Conservation (phyloP, 306 rosid genomes). For the Pyrus betulifolia region DNA sequence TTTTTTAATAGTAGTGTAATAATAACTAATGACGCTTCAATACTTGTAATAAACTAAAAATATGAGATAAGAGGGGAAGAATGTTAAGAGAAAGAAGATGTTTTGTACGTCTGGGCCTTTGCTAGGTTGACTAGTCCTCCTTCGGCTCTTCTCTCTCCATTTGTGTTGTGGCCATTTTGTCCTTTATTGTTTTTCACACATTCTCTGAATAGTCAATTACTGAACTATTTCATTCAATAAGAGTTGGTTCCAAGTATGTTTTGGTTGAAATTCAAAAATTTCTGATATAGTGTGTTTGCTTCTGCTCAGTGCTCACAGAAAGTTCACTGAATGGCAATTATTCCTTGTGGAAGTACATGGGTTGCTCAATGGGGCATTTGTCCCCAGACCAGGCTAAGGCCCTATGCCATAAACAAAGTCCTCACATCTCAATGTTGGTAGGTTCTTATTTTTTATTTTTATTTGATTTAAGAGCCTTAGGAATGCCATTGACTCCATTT, state of each 20-base stretch:
- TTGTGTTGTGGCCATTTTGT: neutral
- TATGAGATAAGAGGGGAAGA: neutral
- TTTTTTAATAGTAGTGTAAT: neutral
- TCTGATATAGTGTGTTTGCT: neutral
- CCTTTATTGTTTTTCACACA: neutral
- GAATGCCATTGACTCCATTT: neutral
- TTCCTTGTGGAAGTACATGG: constrained; percentile 56
- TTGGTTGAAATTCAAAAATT: neutral
- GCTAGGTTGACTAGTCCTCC: neutral
- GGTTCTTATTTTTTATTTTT: neutral
- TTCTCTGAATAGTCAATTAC: neutral
- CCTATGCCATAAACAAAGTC: constrained; percentile 30
- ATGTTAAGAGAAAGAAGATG: neutral
- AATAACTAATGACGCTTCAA: neutral
- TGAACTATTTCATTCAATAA: neutral
- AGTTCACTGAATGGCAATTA: constrained; percentile 56
- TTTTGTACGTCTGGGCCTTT: neutral
- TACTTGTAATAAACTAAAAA: neutral
- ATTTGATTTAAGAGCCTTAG: neutral
- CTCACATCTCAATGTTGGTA: constrained; percentile 47
- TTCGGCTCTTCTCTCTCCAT: neutral
- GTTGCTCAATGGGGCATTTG: constrained; percentile 85
- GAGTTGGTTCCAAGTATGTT: neutral
- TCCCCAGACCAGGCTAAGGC: constrained; percentile 49
- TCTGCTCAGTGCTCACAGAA: constrained; percentile 8